A percentile compares a stretch with the other conserved stretches of the same genome.
Evolutionary conservation across 805 yeast genomes (phyloP).

Genomic region (Kregervanrija delftensis): DNA sequence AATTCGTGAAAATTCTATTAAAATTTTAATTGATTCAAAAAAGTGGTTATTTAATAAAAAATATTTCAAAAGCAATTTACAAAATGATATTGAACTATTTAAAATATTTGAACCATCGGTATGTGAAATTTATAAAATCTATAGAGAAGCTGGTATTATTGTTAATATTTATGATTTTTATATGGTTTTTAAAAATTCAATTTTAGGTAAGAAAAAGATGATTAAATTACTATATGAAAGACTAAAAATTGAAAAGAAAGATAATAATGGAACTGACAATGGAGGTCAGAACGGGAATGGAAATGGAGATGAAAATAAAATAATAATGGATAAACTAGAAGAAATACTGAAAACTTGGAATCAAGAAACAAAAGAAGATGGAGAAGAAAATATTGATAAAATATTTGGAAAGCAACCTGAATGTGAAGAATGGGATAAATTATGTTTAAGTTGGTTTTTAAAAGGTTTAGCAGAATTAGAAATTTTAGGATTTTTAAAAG

Average conservation of each 20-base stretch:
- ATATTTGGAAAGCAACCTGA: too few relatives aligned
- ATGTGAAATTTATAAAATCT: conserved; percentile 54
- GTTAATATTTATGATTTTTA: conserved; percentile 32
- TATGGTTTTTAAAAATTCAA: conserved; percentile 29
- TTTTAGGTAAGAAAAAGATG: conserved; percentile 13
- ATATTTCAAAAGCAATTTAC: conserved; percentile 2
- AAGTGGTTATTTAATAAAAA: conserved; percentile 18
- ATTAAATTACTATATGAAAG: conserved; percentile 11
- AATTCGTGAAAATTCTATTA: conserved; percentile 33
- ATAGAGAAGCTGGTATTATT: conserved; percentile 70
- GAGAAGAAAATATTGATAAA: conserved; percentile 11
- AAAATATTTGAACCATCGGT: conserved; percentile 41
- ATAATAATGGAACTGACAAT: neutral
- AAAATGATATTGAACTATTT: conserved; percentile 24
- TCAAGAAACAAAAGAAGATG: conserved; percentile 26
- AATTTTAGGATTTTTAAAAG: conserved; percentile 61
- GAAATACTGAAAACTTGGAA: conserved; percentile 6
- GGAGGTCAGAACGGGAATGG: neutral
- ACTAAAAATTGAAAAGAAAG: neutral
- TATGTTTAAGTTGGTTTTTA: conserved; percentile 64
- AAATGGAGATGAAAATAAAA: neutral
- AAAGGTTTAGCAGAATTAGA: conserved; percentile 68
- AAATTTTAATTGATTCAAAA: conserved; percentile 36
- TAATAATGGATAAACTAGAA: neutral
- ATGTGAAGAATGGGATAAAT: conserved; percentile 50